phyloP scores from a whole-genome alignment of 164 flowering plant genomes.

The Kalanchoe fedtschenkoi region DNA sequence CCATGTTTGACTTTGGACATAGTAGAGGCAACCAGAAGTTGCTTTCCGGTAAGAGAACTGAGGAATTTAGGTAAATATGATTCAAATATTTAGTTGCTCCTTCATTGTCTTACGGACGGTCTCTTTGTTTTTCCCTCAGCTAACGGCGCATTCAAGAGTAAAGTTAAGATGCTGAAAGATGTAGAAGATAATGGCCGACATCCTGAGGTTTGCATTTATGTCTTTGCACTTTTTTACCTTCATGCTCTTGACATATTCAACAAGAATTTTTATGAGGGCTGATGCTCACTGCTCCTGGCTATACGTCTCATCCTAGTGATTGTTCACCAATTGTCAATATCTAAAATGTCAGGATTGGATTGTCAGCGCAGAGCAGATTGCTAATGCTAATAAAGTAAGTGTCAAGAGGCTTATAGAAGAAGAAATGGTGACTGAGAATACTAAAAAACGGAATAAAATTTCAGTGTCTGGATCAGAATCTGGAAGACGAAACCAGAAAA shows the following conservation, averaged over 20 bases:
- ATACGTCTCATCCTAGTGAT: not conserved
- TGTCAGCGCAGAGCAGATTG: slow-evolving; percentile 14
- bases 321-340: not conserved
- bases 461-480: slow-evolving; percentile 18
- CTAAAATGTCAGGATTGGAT: slow-evolving; percentile 30
- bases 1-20: slow-evolving; percentile 63
- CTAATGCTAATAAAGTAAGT: slow-evolving; percentile 37
- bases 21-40: slow-evolving; percentile 45
- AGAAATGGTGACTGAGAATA: slow-evolving; percentile 45
- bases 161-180: slow-evolving; percentile 17
- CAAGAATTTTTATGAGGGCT: not conserved
- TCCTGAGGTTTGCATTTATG: slow-evolving; percentile 18
- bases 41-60: slow-evolving; percentile 41
- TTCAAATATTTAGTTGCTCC: not conserved
- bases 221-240: not conserved
- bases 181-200: slow-evolving; percentile 18
- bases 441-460: slow-evolving; percentile 21
- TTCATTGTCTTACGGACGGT: not conserved
- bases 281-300: not conserved
- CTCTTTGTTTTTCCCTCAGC: slow-evolving; percentile 22
- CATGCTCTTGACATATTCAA: not conserved
- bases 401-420: slow-evolving; percentile 75
- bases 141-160: slow-evolving; percentile 19
- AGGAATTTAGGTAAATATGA: slow-evolving; percentile 38
- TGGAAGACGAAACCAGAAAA: slow-evolving; percentile 23